Percentiles rank a stretch among this genome's conserved stretches.
Conservation (phyloP, 441 rosid species). For the Jatropha multifida region DNA sequence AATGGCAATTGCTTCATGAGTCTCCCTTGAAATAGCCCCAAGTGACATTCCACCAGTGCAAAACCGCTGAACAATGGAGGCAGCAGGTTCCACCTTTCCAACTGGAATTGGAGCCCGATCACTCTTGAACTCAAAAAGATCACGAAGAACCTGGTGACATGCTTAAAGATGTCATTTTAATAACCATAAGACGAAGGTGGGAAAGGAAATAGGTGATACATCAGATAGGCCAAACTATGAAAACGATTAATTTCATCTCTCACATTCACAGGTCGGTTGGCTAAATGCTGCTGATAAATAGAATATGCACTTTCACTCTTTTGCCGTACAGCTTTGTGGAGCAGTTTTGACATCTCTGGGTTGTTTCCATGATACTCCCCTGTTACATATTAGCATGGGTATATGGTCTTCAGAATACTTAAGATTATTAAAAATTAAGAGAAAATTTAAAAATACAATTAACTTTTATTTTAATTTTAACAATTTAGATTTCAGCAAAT, state of each 20-base stretch:
- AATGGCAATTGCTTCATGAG: slow-evolving; percentile 99
- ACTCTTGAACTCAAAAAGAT: slow-evolving; percentile 94
- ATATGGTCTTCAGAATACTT: slow-evolving; percentile 10
- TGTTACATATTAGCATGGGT: slow-evolving; percentile 16
- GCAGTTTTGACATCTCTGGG: slow-evolving; percentile 98
- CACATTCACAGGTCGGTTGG: slow-evolving; percentile 95
- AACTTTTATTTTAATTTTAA: neutral
- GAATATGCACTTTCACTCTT: slow-evolving; percentile 94
- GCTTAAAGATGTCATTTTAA: slow-evolving; percentile 16
- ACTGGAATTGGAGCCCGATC: slow-evolving; percentile 85
- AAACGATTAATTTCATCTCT: slow-evolving; percentile 27
- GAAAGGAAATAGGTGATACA: neutral
- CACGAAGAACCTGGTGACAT: slow-evolving; percentile 81
- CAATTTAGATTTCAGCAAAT: neutral
- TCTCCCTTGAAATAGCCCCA: slow-evolving; percentile 99
- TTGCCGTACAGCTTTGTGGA: slow-evolving; percentile 98
- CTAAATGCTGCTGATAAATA: slow-evolving; percentile 94
- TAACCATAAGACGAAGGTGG: slow-evolving; percentile 10
- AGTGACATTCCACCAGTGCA: slow-evolving; percentile 99
- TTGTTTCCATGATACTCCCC: slow-evolving; percentile 99
- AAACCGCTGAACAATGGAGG: slow-evolving; percentile 83
- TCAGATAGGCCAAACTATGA: slow-evolving; percentile 4
- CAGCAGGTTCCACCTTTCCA: slow-evolving; percentile 94
- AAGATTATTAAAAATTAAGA: neutral
- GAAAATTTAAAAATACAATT: neutral